A percentile compares a stretch with the other conserved stretches of the same genome.
Evolutionary conservation across 1,284 basidiomycete genomes (phyloP).

Genomic region (Rhizoctonia solani): DNA sequence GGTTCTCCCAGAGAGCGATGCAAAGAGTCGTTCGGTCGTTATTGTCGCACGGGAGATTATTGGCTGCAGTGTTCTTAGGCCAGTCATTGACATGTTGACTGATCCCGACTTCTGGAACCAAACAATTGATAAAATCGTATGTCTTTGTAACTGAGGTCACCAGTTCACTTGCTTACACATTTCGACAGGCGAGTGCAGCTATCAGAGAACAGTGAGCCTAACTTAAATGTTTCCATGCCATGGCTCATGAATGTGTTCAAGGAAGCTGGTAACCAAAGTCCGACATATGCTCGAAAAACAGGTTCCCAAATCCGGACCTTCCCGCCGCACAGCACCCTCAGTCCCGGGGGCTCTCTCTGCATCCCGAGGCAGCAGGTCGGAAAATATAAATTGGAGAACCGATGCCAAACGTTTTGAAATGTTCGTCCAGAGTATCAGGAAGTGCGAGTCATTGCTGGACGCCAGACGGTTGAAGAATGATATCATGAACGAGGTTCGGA

Average conservation of each 20-base stretch:
- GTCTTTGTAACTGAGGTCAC: slow-evolving; percentile 44
- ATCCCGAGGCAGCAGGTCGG: slow-evolving; percentile 47
- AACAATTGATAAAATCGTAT: slow-evolving; percentile 84
- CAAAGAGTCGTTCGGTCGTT: slow-evolving; percentile 67
- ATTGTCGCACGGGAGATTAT: slow-evolving; percentile 82
- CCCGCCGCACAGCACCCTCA: slow-evolving; percentile 45
- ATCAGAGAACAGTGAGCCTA: slow-evolving; percentile 84
- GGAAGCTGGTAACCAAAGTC: slow-evolving; percentile 81
- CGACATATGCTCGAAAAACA: slow-evolving; percentile 81
- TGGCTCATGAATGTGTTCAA: slow-evolving; percentile 43
- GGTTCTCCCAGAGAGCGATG: slow-evolving; percentile 77
- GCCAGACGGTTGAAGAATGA: slow-evolving; percentile 90
- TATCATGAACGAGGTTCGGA: slow-evolving; percentile 81
- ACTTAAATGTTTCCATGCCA: not conserved
- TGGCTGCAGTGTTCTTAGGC: slow-evolving; percentile 79
- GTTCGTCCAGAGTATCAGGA: slow-evolving; percentile 82
- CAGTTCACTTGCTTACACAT: slow-evolving; percentile 8
- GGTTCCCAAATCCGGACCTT: slow-evolving; percentile 40
- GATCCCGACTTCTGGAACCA: slow-evolving; percentile 98
- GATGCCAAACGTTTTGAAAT: slow-evolving; percentile 83
- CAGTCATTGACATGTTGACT: slow-evolving; percentile 87
- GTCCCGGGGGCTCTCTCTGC: slow-evolving; percentile 48
- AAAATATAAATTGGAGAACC: slow-evolving; percentile 75
- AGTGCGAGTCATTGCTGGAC: slow-evolving; percentile 81
- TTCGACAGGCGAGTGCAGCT: slow-evolving; percentile 74